These are phyloP conservation scores for Fusarium concolor DNA, from an alignment of 2,329 filamentous ascomycete species.

Conservation along the genomic window DNA sequence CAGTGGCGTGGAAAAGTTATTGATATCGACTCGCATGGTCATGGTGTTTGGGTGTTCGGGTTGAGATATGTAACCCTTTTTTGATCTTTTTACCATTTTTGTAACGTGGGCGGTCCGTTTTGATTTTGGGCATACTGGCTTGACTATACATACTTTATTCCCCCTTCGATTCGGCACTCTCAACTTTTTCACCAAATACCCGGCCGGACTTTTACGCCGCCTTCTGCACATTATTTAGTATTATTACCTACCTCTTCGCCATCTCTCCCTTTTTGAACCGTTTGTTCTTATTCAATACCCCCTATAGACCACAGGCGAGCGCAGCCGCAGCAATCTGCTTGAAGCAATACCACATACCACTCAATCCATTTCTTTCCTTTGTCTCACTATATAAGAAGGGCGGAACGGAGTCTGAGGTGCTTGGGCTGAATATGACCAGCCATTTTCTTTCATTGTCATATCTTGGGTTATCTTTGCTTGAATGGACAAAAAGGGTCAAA, in stretches of 20 bases:
- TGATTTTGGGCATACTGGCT: conserved; percentile 43
- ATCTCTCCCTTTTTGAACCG: conserved; percentile 31
- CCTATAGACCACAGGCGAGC: conserved; percentile 53
- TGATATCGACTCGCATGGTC: conserved; percentile 44
- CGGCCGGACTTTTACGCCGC: conserved; percentile 40
- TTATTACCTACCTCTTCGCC: conserved; percentile 36
- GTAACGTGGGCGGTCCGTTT: conserved; percentile 39
- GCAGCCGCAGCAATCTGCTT: conserved; percentile 46
- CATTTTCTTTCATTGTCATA: conserved; percentile 31
- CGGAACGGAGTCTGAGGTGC: conserved; percentile 45
- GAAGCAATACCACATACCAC: conserved; percentile 46
- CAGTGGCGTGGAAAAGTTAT: conserved; percentile 45
- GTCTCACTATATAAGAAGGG: conserved; percentile 46
- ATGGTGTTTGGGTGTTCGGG: conserved; percentile 48
- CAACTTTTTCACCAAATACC: conserved; percentile 47
- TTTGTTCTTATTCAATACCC: conserved; percentile 51
- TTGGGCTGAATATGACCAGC: conserved; percentile 42
- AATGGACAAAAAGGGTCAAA: conserved; percentile 37
- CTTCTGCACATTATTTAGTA: conserved; percentile 40
- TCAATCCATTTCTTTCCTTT: conserved; percentile 49
- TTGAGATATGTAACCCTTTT: conserved; percentile 36
- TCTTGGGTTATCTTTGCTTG: conserved; percentile 29
- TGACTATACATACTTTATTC: conserved; percentile 47
- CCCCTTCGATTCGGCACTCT: conserved; percentile 45
- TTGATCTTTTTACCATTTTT: conserved; percentile 29